phyloP scores from a whole-genome alignment of 169 alveolate species.

The Toxoplasma gondii region DNA sequence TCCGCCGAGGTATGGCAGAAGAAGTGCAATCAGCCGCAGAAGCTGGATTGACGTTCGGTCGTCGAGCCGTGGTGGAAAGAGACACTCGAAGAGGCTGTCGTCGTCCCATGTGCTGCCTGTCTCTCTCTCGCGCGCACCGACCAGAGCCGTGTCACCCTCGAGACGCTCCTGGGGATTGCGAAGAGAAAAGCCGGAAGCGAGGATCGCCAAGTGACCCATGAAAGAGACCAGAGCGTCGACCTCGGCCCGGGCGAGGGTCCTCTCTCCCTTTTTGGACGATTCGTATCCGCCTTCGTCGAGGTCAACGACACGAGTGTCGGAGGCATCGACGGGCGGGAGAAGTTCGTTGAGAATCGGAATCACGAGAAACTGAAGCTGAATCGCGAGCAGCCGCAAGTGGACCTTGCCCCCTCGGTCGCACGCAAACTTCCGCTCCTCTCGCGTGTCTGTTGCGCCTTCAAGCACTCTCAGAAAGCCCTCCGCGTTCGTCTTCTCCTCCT shows the following conservation, averaged over 20 bases:
- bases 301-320: background rate
- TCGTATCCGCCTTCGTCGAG: too few species aligned
- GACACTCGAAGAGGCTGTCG: background rate
- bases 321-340: background rate
- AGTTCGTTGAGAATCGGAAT: background rate
- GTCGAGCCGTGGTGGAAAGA: background rate
- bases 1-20: background rate
- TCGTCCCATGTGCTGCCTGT: background rate
- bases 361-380: conserved; percentile 21
- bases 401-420: background rate
- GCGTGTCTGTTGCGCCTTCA: background rate
- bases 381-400: conserved; percentile 8
- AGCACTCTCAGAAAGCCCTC: background rate
- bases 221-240: background rate
- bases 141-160: background rate
- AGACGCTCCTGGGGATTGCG: background rate
- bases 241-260: background rate
- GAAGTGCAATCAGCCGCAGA: background rate
- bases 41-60: background rate
- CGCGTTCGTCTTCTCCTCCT: background rate
- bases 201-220: background rate
- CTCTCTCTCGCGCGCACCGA: background rate
- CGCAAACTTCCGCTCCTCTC: background rate
- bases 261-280: background rate
- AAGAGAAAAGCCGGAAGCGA: background rate